Evolutionary conservation across 352 stramenopile species (phyloP).

Genomic region (Peronospora belbahrii): DNA sequence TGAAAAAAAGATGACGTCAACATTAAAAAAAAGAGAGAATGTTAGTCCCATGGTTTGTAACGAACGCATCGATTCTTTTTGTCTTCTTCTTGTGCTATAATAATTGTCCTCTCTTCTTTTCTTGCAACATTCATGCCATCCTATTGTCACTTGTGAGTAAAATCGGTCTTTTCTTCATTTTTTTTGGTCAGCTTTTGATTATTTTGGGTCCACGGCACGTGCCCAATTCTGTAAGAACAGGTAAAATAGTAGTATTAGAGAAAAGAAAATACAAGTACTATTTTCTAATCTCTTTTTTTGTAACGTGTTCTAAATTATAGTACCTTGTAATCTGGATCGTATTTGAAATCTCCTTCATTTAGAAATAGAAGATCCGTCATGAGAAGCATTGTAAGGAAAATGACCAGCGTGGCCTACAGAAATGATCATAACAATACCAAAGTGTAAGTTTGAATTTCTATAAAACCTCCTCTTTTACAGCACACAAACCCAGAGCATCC

Average conservation of each 20-base stretch:
- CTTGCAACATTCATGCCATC: background rate
- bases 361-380: conserved; percentile 70
- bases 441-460: too few species aligned
- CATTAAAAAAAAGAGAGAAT: too few species aligned
- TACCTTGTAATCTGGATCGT: conserved; percentile 83
- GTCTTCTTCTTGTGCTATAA: too few species aligned
- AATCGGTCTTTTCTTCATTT: background rate
- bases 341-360: conserved; percentile 66
- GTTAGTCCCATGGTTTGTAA: too few species aligned
- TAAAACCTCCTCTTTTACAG: background rate
- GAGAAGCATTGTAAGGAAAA: conserved; percentile 69
- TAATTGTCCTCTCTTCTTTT: conserved; percentile 18
- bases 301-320: too few species aligned
- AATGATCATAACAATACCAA: background rate
- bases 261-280: background rate
- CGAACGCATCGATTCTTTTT: conserved; percentile 3
- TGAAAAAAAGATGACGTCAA: background rate
- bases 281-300: background rate
- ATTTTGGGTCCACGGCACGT: conserved; percentile 67
- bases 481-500: conserved; percentile 79
- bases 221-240: conserved; percentile 52
- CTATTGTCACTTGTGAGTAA: background rate
- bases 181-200: too few species aligned
- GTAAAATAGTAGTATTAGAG: conserved; percentile 8
- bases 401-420: conserved; percentile 56